phyloP scores from a whole-genome alignment of 1,284 basidiomycete species.

The Pseudozyma tsukubaensis region DNA sequence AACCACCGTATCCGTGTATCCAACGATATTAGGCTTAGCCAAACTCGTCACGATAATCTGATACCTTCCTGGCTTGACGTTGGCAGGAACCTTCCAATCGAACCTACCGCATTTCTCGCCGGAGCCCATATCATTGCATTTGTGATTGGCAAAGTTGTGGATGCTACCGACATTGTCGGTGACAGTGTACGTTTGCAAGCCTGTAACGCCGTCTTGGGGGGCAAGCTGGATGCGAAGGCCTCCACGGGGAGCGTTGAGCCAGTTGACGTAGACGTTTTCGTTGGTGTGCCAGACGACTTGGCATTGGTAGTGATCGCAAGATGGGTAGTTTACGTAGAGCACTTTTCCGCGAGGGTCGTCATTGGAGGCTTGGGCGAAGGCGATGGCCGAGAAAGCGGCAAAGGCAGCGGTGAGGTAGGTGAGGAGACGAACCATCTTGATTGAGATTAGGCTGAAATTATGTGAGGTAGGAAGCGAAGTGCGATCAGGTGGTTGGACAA shows the following conservation, averaged over 20 bases:
- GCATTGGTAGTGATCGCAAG: slow-evolving; percentile 37
- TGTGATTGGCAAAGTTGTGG: slow-evolving; percentile 17
- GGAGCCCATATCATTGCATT: slow-evolving; percentile 31
- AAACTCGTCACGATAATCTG: slow-evolving; percentile 31
- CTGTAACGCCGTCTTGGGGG: slow-evolving; percentile 38
- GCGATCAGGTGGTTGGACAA: neutral
- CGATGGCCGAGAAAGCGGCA: slow-evolving; percentile 1
- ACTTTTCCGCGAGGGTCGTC: slow-evolving; percentile 46
- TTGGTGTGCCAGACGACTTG: slow-evolving; percentile 32
- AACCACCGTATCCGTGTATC: slow-evolving; percentile 52
- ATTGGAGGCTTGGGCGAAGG: slow-evolving; percentile 24
- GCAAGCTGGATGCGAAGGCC: slow-evolving; percentile 36
- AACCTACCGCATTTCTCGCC: slow-evolving; percentile 38
- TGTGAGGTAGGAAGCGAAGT: neutral
- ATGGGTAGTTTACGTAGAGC: slow-evolving; percentile 45
- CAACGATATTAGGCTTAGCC: slow-evolving; percentile 17
- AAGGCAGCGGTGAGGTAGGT: slow-evolving; percentile 7
- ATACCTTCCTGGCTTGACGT: slow-evolving; percentile 35
- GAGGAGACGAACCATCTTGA: slow-evolving; percentile 25
- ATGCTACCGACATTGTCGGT: slow-evolving; percentile 32
- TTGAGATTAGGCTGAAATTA: neutral
- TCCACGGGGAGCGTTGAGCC: slow-evolving; percentile 43
- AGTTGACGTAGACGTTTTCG: slow-evolving; percentile 34
- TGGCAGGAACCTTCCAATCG: slow-evolving; percentile 27
- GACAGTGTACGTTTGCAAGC: slow-evolving; percentile 35